These are phyloP conservation scores for Kalanchoe fedtschenkoi DNA, from an alignment of 164 flowering plant genomes.

Conservation along the genomic window DNA sequence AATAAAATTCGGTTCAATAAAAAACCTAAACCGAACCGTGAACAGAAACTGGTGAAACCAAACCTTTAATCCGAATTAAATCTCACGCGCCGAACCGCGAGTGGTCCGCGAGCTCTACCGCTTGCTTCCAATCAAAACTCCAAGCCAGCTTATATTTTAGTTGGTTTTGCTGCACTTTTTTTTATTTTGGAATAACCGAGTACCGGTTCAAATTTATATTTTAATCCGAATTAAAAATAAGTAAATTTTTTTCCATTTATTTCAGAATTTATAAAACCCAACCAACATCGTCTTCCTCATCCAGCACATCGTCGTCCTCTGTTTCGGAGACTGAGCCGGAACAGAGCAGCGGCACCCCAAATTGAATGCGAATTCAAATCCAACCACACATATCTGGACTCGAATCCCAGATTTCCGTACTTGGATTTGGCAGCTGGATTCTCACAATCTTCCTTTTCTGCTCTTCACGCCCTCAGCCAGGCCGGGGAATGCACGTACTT, in stretches of 20 bases:
- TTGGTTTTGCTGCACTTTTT: slow-evolving; percentile 3
- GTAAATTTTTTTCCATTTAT: not conserved
- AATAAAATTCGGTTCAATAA: too few species aligned
- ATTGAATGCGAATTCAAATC: too few species aligned
- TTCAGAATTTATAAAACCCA: not conserved
- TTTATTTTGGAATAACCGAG: not conserved
- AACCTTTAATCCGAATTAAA: not conserved
- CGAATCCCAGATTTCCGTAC: not conserved
- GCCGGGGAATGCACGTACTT: too few species aligned
- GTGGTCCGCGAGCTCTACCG: not conserved
- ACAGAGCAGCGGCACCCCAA: not conserved
- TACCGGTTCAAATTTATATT: not conserved
- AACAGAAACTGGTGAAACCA: not conserved
- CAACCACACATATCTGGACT: not conserved
- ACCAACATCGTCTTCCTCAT: not conserved
- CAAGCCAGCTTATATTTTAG: not conserved
- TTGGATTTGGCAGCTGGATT: too few species aligned
- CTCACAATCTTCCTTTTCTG: too few species aligned
- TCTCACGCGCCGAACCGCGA: not conserved
- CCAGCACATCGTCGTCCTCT: not conserved
- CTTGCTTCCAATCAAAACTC: not conserved
- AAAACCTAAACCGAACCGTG: too few species aligned
- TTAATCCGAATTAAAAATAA: not conserved
- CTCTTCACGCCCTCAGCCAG: too few species aligned
- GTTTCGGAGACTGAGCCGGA: not conserved